phyloP scores from a whole-genome alignment of 352 stramenopile genomes.

The Phytophthora fragariae region DNA sequence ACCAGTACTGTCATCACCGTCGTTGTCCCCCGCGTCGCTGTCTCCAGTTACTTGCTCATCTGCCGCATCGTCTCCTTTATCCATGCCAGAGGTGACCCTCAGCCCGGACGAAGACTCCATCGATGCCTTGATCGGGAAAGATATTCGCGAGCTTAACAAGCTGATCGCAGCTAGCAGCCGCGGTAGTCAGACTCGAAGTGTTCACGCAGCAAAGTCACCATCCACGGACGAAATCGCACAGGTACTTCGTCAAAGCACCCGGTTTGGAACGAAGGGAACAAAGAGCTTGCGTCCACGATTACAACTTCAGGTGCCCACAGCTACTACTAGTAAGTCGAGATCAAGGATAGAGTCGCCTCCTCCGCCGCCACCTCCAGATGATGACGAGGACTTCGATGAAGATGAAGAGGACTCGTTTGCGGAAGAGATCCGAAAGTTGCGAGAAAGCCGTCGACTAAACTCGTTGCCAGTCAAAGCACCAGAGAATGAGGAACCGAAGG shows the following conservation, averaged over 20 bases:
- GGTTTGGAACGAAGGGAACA: conserved; percentile 33
- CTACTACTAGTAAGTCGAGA: conserved; percentile 6
- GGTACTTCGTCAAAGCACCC: conserved; percentile 42
- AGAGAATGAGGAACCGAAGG: conserved; percentile 24
- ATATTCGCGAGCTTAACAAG: conserved; percentile 51
- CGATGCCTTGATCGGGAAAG: conserved; percentile 55
- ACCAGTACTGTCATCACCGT: conserved; percentile 22
- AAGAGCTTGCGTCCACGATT: conserved; percentile 11
- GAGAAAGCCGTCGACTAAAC: conserved; percentile 24
- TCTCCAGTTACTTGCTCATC: conserved; percentile 33
- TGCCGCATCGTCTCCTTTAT: conserved; percentile 28
- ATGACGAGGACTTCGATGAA: conserved; percentile 25
- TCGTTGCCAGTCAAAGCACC: conserved; percentile 19
- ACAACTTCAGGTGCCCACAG: conserved; percentile 10
- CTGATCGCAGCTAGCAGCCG: conserved; percentile 46
- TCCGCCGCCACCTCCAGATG: conserved; percentile 24
- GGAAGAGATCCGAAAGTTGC: conserved; percentile 48
- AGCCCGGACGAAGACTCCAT: conserved; percentile 45
- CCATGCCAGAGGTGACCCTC: conserved; percentile 18
- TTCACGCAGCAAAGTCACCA: conserved; percentile 15
- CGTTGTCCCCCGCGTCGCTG: conserved; percentile 27
- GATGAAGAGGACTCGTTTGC: conserved; percentile 58
- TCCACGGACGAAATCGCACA: conserved; percentile 44
- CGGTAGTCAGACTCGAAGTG: conserved; percentile 1
- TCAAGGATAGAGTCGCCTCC: conserved; percentile 21